Evolutionary conservation across 176 grass and related monocot species (phyloP).

Genomic region (Hyparrhenia diplandra): DNA sequence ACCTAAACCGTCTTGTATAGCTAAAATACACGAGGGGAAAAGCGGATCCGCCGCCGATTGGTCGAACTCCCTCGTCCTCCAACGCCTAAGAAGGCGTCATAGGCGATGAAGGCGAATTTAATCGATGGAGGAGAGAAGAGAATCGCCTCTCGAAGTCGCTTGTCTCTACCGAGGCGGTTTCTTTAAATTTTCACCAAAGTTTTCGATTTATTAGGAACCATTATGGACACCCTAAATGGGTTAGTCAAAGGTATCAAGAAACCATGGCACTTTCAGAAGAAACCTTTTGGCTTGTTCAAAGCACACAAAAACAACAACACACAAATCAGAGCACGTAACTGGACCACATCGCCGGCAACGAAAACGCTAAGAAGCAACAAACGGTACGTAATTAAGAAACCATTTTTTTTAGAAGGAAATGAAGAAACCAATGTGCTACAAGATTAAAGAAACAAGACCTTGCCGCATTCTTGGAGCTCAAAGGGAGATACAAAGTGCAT

Average conservation of each 20-base stretch:
- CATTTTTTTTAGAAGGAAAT: too few species aligned
- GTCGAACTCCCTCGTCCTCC: too few species aligned
- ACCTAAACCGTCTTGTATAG: too few species aligned
- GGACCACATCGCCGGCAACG: background rate
- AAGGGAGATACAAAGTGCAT: background rate
- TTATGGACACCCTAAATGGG: background rate
- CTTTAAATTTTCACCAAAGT: too few species aligned
- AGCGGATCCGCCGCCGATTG: too few species aligned
- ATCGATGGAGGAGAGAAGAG: too few species aligned
- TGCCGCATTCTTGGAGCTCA: slow-evolving; percentile 25
- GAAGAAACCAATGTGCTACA: background rate
- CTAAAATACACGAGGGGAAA: too few species aligned
- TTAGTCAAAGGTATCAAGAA: background rate
- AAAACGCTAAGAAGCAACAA: background rate
- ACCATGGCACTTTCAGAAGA: background rate
- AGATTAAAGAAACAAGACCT: background rate
- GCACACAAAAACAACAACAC: background rate
- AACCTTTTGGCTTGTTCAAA: background rate
- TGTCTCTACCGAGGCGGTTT: too few species aligned
- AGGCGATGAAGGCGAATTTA: too few species aligned
- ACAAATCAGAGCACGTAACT: background rate
- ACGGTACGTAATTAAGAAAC: background rate
- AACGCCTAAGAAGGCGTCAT: too few species aligned
- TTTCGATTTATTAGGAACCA: too few species aligned
- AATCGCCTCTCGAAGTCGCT: too few species aligned